Base-by-base conservation (phyloP, 139 green algal species). In the Medakamo hakoo region DNA sequence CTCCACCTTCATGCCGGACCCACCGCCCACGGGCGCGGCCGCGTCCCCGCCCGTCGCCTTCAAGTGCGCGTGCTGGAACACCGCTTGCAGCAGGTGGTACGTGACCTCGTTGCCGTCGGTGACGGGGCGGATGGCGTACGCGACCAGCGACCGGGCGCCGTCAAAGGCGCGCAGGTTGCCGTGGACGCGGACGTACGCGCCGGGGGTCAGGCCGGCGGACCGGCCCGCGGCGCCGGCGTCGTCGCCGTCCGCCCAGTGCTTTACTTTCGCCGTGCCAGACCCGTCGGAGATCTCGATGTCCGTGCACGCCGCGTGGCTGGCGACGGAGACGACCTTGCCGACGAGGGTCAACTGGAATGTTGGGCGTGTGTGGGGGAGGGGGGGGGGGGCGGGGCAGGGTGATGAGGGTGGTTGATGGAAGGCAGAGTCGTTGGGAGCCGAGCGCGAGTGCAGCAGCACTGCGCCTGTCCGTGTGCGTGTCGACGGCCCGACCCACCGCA, bases 21-120 rank as follows among this genome's bases (percentile, higher is more conserved):
- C 16, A 19, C 18, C 2, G 9, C 23, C 28, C 40, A 57, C 22
- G 3, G 49, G 28, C 25, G 30, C 25, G 19, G 30, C 25, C 2
- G 3, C 58, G 20, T 56, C 32, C 25, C 29, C 69, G n/a, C 32
- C 57, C 19, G 57, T 57, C 25, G 73, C 79, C 72, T 85, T 86
- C 28, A 86, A 63, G 75, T 93, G 78, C 27, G 78, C 28, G 71
- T 93, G 81, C 74, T 89, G 75, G 73, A 87, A 88, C 57, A 92
- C 72, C 63, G 40, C 65, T 58, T 87, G 73, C 63, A 88, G 69
- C 27, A 78, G 64, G 71, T 93, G 83, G 71, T 86, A 88, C 3
- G 83, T 88, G 16, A 94, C 77, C 76, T 89, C 86, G 67, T 91
- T 89, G 79, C 76, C 72, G 65, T 91, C 83, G 28, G 63, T 71